These are phyloP conservation scores for Bertia moriformis DNA, from an alignment of 2,329 filamentous ascomycete species.

Conservation along the genomic window DNA sequence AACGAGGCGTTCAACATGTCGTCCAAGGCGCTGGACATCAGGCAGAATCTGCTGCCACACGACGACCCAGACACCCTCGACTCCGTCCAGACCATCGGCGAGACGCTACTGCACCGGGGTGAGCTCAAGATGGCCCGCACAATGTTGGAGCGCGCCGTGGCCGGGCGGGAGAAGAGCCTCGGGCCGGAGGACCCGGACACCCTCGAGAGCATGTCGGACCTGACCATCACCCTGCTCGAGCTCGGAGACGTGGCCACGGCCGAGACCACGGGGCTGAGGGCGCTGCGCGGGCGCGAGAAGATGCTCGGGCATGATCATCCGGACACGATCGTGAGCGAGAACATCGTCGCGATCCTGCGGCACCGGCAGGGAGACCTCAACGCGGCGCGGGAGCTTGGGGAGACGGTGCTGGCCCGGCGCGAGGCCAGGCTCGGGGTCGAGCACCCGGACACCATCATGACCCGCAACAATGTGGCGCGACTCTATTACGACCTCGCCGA, in stretches of 20 bases:
- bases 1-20: not conserved
- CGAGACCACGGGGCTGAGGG: not conserved
- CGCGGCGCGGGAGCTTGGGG: not conserved
- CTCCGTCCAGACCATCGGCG: not conserved
- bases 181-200: not conserved
- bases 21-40: not conserved
- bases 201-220: not conserved
- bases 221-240: not conserved
- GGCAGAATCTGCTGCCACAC: not conserved
- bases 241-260: not conserved
- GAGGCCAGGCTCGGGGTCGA: not conserved
- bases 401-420: not conserved
- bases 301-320: not conserved
- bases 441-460: not conserved
- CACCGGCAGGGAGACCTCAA: not conserved
- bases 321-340: not conserved
- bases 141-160: not conserved
- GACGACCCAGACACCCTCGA: not conserved
- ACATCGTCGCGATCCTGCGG: not conserved
- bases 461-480: not conserved
- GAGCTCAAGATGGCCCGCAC: not conserved
- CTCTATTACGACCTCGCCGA: not conserved
- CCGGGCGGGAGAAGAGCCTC: not conserved
- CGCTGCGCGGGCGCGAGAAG: not conserved
- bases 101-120: not conserved